A percentile compares a stretch with the other conserved stretches of the same genome.
Conservation (phyloP, 2,329 filamentous ascomycete genomes). For the Colletotrichum graminicola region DNA sequence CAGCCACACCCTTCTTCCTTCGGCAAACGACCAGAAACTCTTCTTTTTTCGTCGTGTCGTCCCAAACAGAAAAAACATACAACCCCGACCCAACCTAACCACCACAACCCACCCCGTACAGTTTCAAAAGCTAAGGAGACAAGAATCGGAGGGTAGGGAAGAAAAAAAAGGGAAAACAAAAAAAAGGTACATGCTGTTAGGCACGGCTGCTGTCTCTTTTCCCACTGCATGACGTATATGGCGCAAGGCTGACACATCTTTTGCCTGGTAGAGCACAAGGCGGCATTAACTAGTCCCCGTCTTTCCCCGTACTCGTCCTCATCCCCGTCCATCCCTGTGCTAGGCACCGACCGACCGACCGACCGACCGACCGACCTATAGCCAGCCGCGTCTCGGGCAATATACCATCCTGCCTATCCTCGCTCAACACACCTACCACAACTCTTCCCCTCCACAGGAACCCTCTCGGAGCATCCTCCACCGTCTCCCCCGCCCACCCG, state of each 20-base stretch:
- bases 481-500: not conserved
- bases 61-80: constrained; percentile 4
- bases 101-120: not conserved
- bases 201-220: too few species aligned
- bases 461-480: constrained; percentile 1
- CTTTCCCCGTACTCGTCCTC: constrained; percentile 31
- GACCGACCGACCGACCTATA: not conserved
- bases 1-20: constrained; percentile 6
- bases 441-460: not conserved
- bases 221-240: constrained; percentile 32
- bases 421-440: not conserved
- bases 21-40: constrained; percentile 7
- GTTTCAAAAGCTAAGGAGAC: not conserved
- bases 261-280: constrained; percentile 8
- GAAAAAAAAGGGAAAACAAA: not conserved
- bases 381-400: constrained; percentile 26
- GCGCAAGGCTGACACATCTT: constrained; percentile 36
- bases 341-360: constrained; percentile 18
- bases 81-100: not conserved
- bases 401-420: not conserved
- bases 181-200: not conserved
- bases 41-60: constrained; percentile 2
- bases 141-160: not conserved
- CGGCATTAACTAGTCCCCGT: constrained; percentile 27
- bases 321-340: constrained; percentile 16